A percentile compares a stretch with the other conserved stretches of the same genome.
These are phyloP conservation scores for Kalanchoe fedtschenkoi DNA, from an alignment of 164 flowering plant genomes.

Conservation along the genomic window DNA sequence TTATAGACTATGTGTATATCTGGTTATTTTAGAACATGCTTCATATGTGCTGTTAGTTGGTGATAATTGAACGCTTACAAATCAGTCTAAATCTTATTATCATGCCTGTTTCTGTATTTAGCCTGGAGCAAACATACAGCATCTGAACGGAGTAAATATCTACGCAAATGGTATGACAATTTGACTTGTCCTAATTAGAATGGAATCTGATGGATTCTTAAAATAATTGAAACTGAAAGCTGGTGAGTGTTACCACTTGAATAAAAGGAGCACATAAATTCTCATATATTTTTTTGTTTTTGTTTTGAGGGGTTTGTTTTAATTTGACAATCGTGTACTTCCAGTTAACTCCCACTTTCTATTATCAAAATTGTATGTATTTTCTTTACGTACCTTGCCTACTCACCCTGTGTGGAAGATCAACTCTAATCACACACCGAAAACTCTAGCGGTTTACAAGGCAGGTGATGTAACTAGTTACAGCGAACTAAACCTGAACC, in stretches of 20 bases:
- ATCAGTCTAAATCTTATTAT: not conserved
- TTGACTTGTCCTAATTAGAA: constrained; percentile 3
- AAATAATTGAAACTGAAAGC: not conserved
- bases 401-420: too few species aligned
- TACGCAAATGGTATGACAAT: constrained; percentile 65
- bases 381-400: too few species aligned
- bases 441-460: too few species aligned
- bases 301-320: too few species aligned
- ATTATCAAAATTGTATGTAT: too few species aligned
- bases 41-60: not conserved
- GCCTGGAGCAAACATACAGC: constrained; percentile 97
- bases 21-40: not conserved
- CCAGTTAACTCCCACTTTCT: too few species aligned
- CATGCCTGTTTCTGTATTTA: constrained; percentile 17
- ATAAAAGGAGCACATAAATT: too few species aligned
- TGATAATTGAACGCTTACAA: not conserved
- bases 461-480: too few species aligned
- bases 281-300: too few species aligned
- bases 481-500: too few species aligned
- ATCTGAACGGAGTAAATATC: constrained; percentile 68
- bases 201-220: not conserved
- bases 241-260: not conserved
- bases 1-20: not conserved
- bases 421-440: too few species aligned
- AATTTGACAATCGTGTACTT: too few species aligned